phyloP scores from a whole-genome alignment of 352 stramenopile genomes.

The Saprolegnia parasitica region DNA sequence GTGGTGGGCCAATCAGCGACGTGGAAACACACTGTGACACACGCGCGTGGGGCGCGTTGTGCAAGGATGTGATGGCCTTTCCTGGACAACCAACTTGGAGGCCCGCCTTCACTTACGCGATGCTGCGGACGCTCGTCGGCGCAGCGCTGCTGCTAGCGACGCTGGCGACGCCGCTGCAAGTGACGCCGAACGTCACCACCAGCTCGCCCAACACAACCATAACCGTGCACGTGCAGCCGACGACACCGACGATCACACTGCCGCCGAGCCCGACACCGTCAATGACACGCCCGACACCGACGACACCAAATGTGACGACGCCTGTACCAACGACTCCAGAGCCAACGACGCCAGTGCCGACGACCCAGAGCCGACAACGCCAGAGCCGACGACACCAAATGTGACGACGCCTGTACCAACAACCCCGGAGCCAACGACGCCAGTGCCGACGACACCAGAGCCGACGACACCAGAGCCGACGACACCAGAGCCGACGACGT shows the following conservation, averaged over 20 bases:
- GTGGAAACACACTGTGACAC: too few relatives aligned
- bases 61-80: too few relatives aligned
- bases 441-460: neutral
- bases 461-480: neutral
- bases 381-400: neutral
- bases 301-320: neutral
- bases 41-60: too few relatives aligned
- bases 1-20: too few relatives aligned
- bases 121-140: too few relatives aligned
- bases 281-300: neutral
- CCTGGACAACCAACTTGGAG: too few relatives aligned
- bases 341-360: neutral
- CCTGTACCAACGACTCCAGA: neutral
- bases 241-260: neutral
- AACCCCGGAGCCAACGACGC: neutral
- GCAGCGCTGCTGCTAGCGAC: too few relatives aligned
- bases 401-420: neutral
- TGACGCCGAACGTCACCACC: too few relatives aligned
- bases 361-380: slow-evolving; percentile 1
- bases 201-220: too few relatives aligned
- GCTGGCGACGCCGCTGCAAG: too few relatives aligned
- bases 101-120: too few relatives aligned
- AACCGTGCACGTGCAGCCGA: too few relatives aligned
- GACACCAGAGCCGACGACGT: slow-evolving; percentile 4
- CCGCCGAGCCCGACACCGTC: neutral